Percentiles rank a stretch among this genome's conserved stretches.
Evolutionary conservation across 202 grass and related monocot genomes (phyloP).

Genomic region (Saccharum hybrid): DNA sequence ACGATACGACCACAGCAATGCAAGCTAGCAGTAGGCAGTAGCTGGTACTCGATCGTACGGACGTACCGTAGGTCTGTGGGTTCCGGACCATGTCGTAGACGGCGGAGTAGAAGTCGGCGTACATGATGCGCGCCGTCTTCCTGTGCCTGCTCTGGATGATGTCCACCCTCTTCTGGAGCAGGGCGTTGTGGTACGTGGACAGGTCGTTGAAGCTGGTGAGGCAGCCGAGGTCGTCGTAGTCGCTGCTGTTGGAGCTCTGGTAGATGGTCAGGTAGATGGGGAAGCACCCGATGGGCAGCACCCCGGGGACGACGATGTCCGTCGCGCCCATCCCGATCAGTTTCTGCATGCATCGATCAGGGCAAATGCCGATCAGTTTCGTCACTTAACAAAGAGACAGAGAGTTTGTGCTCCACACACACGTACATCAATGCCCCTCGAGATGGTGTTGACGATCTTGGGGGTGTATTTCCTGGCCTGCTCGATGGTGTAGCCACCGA

Average conservation of each 20-base stretch:
- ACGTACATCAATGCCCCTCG: conserved; percentile 51
- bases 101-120: conserved; percentile 75
- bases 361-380: too few relatives aligned
- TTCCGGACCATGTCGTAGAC: conserved; percentile 67
- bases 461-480: conserved; percentile 60
- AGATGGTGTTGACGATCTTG: conserved; percentile 65
- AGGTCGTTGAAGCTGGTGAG: conserved; percentile 75
- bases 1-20: background rate
- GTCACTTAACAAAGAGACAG: background rate
- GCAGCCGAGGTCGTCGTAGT: conserved; percentile 71
- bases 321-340: conserved; percentile 68
- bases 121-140: conserved; percentile 61
- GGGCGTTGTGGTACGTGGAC: conserved; percentile 65
- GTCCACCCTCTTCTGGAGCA: conserved; percentile 47
- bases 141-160: conserved; percentile 61
- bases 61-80: conserved; percentile 62
- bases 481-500: conserved; percentile 57
- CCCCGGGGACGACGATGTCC: conserved; percentile 77
- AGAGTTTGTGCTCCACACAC: too few relatives aligned
- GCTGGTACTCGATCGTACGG: too few relatives aligned
- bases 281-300: conserved; percentile 89
- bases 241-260: conserved; percentile 50
- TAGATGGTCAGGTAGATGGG: conserved; percentile 81
- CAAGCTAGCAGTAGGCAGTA: background rate
- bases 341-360: conserved; percentile 56